Base-by-base conservation (phyloP, 306 rosid genomes). In the Inga leiocalycina region DNA sequence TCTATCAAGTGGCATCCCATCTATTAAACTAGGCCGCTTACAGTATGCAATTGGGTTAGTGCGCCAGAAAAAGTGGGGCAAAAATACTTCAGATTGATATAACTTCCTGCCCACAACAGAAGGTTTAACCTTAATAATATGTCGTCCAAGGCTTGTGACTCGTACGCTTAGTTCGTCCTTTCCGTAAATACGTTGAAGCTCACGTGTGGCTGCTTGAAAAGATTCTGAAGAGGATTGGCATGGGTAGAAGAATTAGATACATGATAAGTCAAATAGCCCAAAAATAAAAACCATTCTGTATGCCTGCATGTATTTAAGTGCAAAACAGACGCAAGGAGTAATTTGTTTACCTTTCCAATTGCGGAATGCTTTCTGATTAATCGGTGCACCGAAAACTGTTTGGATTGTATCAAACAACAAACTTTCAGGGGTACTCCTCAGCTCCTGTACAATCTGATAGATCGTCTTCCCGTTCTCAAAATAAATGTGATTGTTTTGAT, bases 401-500 rank as follows among this genome's bases (percentile, higher is more conserved):
- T 71, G 75, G 24, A 71, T 71, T 71, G 75, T 11, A 43, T 71
- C 75, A 71, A 71, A 71, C 75, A 71, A 71, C 75, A 71, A 43
- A 44, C 75, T 71, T 71, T 71, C 75, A 71, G 90, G 95, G 8
- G 93, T 91, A 88, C 89, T 86, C 81, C 88, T 85, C 79, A 91
- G 79, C 83, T 91, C 95, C 76, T 91, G 95, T 76, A 91, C 95
- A 65, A 88, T 87, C 85, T 89, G 93, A 80, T 89, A 91, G 35
- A 71, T 71, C 56, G 75, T 71, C 52, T 71, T 71, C 54, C 75
- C 75, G 32, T 71, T 71, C 56, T 89, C 94, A 68, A 91, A 91
- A 83, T 87, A 91, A 49, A 91, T 91, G 76, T 89, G 94, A 82
- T 88, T 91, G 81, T 91, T 91, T 44, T 93, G 95, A 72, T 91